Evolutionary conservation across 352 stramenopile genomes (phyloP).

Genomic region (Pythium dissimile): DNA sequence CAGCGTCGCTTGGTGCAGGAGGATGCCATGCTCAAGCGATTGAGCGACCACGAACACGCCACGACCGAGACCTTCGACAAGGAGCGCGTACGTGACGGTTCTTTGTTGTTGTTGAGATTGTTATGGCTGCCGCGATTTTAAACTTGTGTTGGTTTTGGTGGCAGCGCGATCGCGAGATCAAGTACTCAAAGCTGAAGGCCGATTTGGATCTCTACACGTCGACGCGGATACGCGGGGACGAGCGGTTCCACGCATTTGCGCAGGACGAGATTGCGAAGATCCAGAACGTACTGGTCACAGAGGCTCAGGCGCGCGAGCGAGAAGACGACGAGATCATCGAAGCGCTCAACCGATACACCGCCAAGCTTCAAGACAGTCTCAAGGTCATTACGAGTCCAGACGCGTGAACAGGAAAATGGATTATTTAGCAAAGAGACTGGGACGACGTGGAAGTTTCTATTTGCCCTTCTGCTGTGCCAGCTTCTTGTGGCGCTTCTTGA

Average conservation of each 20-base stretch:
- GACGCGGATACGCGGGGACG: constrained; percentile 68
- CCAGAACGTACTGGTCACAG: constrained; percentile 67
- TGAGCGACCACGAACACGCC: constrained; percentile 84
- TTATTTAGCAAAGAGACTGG: no score
- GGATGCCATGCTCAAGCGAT: constrained; percentile 88
- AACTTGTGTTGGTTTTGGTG: not conserved
- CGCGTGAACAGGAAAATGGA: constrained; percentile 26
- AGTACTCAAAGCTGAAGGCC: constrained; percentile 71
- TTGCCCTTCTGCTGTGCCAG: constrained; percentile 92
- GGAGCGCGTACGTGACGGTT: constrained; percentile 36
- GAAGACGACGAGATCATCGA: constrained; percentile 94
- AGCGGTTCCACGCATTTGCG: constrained; percentile 68
- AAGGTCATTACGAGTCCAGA: constrained; percentile 89
- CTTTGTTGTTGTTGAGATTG: not conserved
- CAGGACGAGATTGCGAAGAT: constrained; percentile 76
- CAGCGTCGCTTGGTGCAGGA: constrained; percentile 79
- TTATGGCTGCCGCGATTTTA: no score
- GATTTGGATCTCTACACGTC: constrained; percentile 65
- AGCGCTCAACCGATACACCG: constrained; percentile 91
- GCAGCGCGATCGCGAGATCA: constrained; percentile 51
- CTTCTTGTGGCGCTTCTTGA: constrained; percentile 98
- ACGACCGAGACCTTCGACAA: constrained; percentile 70
- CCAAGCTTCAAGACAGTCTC: constrained; percentile 92
- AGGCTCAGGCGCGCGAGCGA: constrained; percentile 78
- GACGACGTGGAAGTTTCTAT: no score